Conservation (phyloP, 176 grass and related monocot genomes). For the Rhipidocladum racemiflorum region DNA sequence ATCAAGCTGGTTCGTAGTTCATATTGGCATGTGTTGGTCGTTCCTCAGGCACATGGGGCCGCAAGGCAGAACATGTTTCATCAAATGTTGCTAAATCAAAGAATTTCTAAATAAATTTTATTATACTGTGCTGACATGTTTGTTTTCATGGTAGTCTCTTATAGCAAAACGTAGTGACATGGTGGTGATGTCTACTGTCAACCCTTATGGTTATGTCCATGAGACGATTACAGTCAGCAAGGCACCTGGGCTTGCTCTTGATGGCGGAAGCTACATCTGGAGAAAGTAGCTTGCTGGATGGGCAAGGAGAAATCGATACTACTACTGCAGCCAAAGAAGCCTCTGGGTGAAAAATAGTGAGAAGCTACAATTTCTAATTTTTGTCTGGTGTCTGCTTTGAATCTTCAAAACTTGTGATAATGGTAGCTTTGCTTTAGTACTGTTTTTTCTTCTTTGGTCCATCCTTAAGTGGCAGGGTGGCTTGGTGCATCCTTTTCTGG, state of each 20-base stretch:
- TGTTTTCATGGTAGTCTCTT: slow-evolving; percentile 42
- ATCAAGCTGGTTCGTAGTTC: slow-evolving; percentile 6
- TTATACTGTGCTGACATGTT: slow-evolving; percentile 8
- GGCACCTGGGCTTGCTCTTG: slow-evolving; percentile 54
- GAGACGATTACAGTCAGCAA: slow-evolving; percentile 75
- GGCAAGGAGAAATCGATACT: too few species aligned
- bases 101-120: not conserved
- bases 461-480: too few species aligned
- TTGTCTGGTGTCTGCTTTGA: too few species aligned
- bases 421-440: too few species aligned
- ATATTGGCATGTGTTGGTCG: not conserved
- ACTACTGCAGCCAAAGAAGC: too few species aligned
- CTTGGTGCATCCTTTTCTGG: too few species aligned
- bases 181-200: slow-evolving; percentile 83
- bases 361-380: too few species aligned
- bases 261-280: too few species aligned
- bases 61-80: not conserved
- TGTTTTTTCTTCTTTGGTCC: too few species aligned
- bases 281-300: too few species aligned
- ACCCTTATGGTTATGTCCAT: slow-evolving; percentile 75
- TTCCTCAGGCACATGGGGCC: not conserved
- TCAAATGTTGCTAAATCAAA: slow-evolving; percentile 5
- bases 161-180: slow-evolving; percentile 89
- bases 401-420: too few species aligned
- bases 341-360: too few species aligned